Evolutionary conservation across 257 asterid species (phyloP).

Genomic region (Fraxinus americana): DNA sequence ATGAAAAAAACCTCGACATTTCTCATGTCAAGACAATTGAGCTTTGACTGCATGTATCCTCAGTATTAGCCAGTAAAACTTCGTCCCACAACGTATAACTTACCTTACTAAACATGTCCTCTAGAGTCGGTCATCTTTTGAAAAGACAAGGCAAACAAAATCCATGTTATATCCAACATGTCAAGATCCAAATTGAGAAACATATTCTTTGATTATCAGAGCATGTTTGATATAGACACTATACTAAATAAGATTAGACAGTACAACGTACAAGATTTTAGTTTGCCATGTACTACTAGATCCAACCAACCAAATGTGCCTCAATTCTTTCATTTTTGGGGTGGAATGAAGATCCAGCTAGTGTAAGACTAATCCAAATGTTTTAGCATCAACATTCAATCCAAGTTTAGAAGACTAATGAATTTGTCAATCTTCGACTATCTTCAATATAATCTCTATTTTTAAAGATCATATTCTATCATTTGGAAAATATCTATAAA

Average conservation of each 20-base stretch:
- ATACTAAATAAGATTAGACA: not conserved
- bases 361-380: not conserved
- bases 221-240: not conserved
- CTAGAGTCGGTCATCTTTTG: not conserved
- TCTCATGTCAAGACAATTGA: not conserved
- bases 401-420: not conserved
- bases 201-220: not conserved
- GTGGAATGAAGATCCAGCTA: not conserved
- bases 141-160: slow-evolving; percentile 23
- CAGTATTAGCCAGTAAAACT: not conserved
- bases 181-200: not conserved
- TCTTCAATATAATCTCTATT: too few relatives aligned
- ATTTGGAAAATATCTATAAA: too few relatives aligned
- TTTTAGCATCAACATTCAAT: not conserved
- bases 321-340: not conserved
- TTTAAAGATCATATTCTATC: too few relatives aligned
- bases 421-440: not conserved
- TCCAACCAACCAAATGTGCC: not conserved
- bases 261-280: not conserved
- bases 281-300: not conserved
- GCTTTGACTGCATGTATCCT: not conserved
- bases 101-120: not conserved
- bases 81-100: not conserved
- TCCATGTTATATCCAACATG: not conserved
- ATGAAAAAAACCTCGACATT: not conserved